These are phyloP conservation scores for Tuber indicum DNA, from an alignment of 495 filamentous ascomycete species.

Conservation along the genomic window DNA sequence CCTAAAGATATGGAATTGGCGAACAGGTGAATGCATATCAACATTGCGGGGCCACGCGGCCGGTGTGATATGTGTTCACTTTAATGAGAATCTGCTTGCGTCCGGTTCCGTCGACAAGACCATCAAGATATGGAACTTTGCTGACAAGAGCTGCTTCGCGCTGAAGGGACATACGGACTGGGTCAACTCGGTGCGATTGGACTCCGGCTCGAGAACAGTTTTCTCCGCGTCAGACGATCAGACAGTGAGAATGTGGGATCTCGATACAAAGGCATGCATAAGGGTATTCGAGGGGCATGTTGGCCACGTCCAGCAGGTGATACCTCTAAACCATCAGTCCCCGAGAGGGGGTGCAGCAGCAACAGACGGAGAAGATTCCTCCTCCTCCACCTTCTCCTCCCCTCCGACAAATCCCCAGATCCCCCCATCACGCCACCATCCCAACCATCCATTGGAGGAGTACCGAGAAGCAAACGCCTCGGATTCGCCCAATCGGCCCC, in stretches of 20 bases:
- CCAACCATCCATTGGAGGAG: conserved; percentile 36
- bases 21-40: conserved; percentile 78
- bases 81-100: conserved; percentile 71
- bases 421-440: conserved; percentile 45
- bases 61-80: conserved; percentile 80
- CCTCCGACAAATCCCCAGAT: conserved; percentile 32
- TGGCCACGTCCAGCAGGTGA: conserved; percentile 86
- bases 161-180: conserved; percentile 83
- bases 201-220: conserved; percentile 70
- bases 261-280: conserved; percentile 72
- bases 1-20: conserved; percentile 93
- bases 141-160: conserved; percentile 67
- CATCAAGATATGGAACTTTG: conserved; percentile 90
- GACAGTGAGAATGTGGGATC: conserved; percentile 85
- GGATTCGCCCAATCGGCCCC: conserved; percentile 52
- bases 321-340: conserved; percentile 67
- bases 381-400: not conserved
- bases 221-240: conserved; percentile 92
- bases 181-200: conserved; percentile 87
- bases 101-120: conserved; percentile 83
- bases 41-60: conserved; percentile 69
- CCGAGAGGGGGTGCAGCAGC: conserved; percentile 46
- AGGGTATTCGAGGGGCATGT: conserved; percentile 74
- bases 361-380: conserved; percentile 49
- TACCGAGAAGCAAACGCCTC: conserved; percentile 48